phyloP scores from a whole-genome alignment of 495 filamentous ascomycete species.

The Aspergillus indologenus region DNA sequence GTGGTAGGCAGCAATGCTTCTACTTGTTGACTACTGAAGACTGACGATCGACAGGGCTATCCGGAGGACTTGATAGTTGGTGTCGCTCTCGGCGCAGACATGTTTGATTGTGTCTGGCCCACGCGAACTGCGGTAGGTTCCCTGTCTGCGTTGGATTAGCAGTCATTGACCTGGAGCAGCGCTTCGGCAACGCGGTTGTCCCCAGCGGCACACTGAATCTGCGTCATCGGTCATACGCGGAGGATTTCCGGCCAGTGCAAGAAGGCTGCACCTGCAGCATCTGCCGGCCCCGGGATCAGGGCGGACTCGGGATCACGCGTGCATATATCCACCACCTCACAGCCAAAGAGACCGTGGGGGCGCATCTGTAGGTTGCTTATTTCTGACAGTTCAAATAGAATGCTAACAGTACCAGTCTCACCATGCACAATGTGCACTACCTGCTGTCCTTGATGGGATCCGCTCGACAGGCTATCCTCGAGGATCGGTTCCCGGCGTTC shows the following conservation, averaged over 20 bases:
- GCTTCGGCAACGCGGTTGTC: conserved; percentile 92
- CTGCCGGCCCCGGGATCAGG: conserved; percentile 64
- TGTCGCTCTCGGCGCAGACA: conserved; percentile 90
- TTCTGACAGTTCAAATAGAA: not conserved
- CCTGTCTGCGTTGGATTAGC: not conserved
- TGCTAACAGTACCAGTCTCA: conserved; percentile 51
- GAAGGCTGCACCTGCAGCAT: conserved; percentile 74
- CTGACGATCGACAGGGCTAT: conserved; percentile 59
- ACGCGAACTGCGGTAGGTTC: conserved; percentile 75
- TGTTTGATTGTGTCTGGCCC: conserved; percentile 99
- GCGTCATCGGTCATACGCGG: conserved; percentile 67
- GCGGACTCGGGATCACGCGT: conserved; percentile 78
- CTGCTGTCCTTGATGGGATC: conserved; percentile 76
- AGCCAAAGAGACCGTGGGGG: conserved; percentile 91
- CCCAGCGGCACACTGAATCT: conserved; percentile 78
- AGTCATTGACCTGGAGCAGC: conserved; percentile 31
- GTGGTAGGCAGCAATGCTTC: conserved; percentile 58
- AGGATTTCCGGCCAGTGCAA: conserved; percentile 81
- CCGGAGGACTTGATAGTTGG: conserved; percentile 93
- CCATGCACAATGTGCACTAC: conserved; percentile 93
- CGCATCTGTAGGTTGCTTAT: conserved; percentile 62
- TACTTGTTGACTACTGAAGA: not conserved
- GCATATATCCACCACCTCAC: conserved; percentile 90
- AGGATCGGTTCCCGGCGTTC: conserved; percentile 78
- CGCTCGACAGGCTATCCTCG: conserved; percentile 74